Percentiles rank a stretch among this genome's conserved stretches.
Conservation (phyloP, 2,329 filamentous ascomycete species). For the Fusarium caatingaense region DNA sequence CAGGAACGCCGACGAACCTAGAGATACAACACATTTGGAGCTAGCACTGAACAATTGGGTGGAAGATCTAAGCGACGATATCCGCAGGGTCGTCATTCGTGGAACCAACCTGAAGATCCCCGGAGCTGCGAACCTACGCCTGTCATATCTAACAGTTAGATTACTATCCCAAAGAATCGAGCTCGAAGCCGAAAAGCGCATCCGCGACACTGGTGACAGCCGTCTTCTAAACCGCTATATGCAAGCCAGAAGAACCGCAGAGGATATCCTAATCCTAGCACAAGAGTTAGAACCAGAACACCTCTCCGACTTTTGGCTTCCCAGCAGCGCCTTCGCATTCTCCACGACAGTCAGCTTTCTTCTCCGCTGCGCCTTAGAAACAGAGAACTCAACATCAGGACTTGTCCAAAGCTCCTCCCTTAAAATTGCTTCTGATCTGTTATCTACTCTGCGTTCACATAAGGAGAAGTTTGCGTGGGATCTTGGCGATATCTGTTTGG, state of each 20-base stretch:
- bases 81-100: conserved; percentile 56
- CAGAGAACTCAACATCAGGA: conserved; percentile 51
- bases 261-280: conserved; percentile 61
- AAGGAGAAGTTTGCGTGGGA: conserved; percentile 59
- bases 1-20: conserved; percentile 41
- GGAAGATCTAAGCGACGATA: conserved; percentile 53
- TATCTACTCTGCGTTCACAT: conserved; percentile 54
- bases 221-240: conserved; percentile 51
- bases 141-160: conserved; percentile 61
- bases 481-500: conserved; percentile 61
- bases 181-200: conserved; percentile 55
- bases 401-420: conserved; percentile 55
- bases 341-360: conserved; percentile 63
- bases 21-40: conserved; percentile 51
- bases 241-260: conserved; percentile 57
- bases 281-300: conserved; percentile 59
- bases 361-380: conserved; percentile 60
- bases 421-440: conserved; percentile 56
- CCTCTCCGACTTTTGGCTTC: conserved; percentile 62
- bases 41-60: conserved; percentile 57
- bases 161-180: conserved; percentile 61
- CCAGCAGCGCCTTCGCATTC: conserved; percentile 60
- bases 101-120: conserved; percentile 55
- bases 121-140: conserved; percentile 62
- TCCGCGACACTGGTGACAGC: conserved; percentile 34